Evolutionary conservation across 2,329 filamentous ascomycete genomes (phyloP).

Genomic region (Aureobasidium lini): DNA sequence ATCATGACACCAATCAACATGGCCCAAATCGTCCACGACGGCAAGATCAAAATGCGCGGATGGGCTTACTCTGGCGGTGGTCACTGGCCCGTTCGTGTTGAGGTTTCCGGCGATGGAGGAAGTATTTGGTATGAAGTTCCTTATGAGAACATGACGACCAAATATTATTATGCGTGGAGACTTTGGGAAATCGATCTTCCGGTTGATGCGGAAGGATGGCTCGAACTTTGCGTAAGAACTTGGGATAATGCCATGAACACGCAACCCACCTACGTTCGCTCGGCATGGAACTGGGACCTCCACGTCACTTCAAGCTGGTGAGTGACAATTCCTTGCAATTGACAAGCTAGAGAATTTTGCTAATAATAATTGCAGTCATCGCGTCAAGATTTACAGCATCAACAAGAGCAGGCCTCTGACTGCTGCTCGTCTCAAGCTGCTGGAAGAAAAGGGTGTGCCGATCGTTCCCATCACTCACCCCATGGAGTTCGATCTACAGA

Average conservation of each 20-base stretch:
- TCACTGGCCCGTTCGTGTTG: conserved; percentile 50
- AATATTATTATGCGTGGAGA: conserved; percentile 58
- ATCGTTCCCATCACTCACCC: conserved; percentile 50
- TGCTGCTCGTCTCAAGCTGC: conserved; percentile 41
- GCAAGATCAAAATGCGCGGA: conserved; percentile 47
- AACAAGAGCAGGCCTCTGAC: conserved; percentile 47
- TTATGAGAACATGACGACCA: conserved; percentile 51
- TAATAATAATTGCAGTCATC: conserved; percentile 34
- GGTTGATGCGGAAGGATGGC: conserved; percentile 43
- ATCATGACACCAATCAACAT: conserved; percentile 58
- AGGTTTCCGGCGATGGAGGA: conserved; percentile 57
- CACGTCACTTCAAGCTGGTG: conserved; percentile 53
- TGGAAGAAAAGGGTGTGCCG: conserved; percentile 42
- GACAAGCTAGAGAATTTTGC: neutral
- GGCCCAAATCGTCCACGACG: conserved; percentile 54
- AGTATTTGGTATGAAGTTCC: conserved; percentile 59
- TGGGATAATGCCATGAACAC: conserved; percentile 43
- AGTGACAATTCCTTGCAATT: neutral
- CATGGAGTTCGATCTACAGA: conserved; percentile 43
- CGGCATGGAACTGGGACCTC: conserved; percentile 54
- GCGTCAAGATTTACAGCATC: conserved; percentile 55
- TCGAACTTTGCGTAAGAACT: conserved; percentile 37
- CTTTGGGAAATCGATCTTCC: conserved; percentile 57
- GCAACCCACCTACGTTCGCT: conserved; percentile 37
- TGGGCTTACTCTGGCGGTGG: conserved; percentile 40